Evolutionary conservation across 768 basidiomycete species (phyloP).

Genomic region (Lentinula detonsa): DNA sequence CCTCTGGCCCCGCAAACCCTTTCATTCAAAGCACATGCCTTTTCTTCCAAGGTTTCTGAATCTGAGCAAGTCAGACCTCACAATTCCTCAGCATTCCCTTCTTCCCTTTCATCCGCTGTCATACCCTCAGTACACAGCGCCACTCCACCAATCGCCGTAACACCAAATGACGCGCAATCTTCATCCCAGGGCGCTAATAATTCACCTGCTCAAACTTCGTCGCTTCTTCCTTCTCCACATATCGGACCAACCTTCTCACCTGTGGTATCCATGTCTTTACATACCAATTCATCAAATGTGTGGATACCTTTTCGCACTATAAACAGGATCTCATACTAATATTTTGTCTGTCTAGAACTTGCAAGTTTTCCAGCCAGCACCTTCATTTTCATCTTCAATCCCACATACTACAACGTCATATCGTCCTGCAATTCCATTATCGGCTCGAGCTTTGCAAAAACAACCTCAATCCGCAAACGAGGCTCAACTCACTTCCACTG

Average conservation of each 20-base stretch:
- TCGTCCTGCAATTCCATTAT: neutral
- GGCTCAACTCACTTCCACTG: neutral
- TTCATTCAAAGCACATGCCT: constrained; percentile 6
- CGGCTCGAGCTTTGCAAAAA: neutral
- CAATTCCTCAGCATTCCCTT: neutral
- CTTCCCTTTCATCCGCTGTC: constrained; percentile 11
- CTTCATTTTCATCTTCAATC: neutral
- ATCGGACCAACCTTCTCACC: neutral
- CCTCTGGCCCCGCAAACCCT: neutral
- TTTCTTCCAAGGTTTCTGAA: neutral
- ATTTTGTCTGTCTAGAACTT: neutral
- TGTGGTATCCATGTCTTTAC: neutral
- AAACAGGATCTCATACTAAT: neutral
- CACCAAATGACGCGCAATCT: neutral
- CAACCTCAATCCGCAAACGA: neutral
- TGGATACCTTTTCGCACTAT: neutral
- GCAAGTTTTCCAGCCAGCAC: neutral
- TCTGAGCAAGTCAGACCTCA: neutral
- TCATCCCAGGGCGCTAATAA: neutral
- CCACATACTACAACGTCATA: neutral
- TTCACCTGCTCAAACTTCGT: neutral
- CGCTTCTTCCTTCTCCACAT: neutral
- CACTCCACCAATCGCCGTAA: neutral
- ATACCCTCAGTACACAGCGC: neutral
- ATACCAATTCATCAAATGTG: neutral